Evolutionary conservation across 306 rosid species (phyloP).

Genomic region (Ceratonia siliqua): DNA sequence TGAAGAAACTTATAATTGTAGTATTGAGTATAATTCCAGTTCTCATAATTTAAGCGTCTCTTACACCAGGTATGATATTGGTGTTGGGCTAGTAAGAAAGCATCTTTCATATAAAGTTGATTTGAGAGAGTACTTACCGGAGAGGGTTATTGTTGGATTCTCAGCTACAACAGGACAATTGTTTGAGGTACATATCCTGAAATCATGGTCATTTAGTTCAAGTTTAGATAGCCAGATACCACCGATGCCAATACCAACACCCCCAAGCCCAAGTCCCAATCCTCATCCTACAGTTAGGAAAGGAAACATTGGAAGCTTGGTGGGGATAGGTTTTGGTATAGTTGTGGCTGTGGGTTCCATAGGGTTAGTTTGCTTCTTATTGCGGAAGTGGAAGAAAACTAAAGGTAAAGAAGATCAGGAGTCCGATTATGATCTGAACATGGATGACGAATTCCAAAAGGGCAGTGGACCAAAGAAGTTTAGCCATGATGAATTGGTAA

Average conservation of each 20-base stretch:
- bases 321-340: background rate
- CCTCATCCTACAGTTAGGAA: no score
- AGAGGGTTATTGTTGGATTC: conserved; percentile 30
- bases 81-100: background rate
- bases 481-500: conserved; percentile 13
- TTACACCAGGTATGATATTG: background rate
- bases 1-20: background rate
- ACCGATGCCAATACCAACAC: no score
- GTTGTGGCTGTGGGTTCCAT: background rate
- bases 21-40: background rate
- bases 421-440: no score
- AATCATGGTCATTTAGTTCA: conserved; percentile 3
- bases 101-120: conserved; percentile 8
- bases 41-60: background rate
- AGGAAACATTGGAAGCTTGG: background rate
- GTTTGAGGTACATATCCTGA: background rate
- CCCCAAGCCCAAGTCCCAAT: no score
- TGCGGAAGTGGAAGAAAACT: background rate
- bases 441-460: conserved; percentile 19
- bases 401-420: background rate
- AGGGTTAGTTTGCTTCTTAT: background rate
- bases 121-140: conserved; percentile 27
- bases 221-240: background rate
- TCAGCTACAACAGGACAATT: background rate
- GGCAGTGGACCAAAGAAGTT: conserved; percentile 42